Percentiles rank a stretch among this genome's conserved stretches.
These are phyloP conservation scores for Cyphellophora europaea DNA, from an alignment of 2,329 filamentous ascomycete genomes.

Conservation along the genomic window DNA sequence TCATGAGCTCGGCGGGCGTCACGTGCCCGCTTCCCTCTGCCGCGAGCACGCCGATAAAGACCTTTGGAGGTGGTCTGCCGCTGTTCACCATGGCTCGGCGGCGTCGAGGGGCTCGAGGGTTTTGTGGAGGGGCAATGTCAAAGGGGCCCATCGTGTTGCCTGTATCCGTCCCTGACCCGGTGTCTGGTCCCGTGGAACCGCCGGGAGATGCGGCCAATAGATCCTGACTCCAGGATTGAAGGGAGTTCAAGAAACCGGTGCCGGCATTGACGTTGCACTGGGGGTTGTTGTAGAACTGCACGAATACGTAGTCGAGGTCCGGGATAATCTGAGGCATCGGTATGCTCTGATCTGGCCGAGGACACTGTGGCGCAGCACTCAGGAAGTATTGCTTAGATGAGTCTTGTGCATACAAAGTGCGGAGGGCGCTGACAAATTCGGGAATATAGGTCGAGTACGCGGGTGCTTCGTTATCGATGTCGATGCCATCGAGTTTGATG, in stretches of 20 bases:
- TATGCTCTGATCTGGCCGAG: slow-evolving; percentile 31
- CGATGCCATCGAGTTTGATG: slow-evolving; percentile 41
- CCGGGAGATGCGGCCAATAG: slow-evolving; percentile 1
- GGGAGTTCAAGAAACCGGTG: slow-evolving; percentile 9
- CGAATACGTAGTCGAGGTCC: slow-evolving; percentile 13
- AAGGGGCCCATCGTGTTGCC: slow-evolving; percentile 1
- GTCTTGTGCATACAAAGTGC: slow-evolving; percentile 8
- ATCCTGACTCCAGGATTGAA: slow-evolving; percentile 11
- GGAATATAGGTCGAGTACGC: slow-evolving; percentile 4
- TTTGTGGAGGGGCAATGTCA: background rate
- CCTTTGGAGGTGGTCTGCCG: slow-evolving; percentile 9
- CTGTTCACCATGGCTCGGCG: slow-evolving; percentile 5
- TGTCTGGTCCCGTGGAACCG: background rate
- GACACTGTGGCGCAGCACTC: slow-evolving; percentile 45
- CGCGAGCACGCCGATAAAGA: slow-evolving; percentile 15
- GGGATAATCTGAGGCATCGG: slow-evolving; percentile 8
- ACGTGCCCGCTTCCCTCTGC: slow-evolving; percentile 8
- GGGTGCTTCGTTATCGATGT: slow-evolving; percentile 21
- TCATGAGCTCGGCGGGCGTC: slow-evolving; percentile 5
- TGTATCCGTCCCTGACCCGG: background rate
- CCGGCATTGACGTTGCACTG: slow-evolving; percentile 11
- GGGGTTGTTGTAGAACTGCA: slow-evolving; percentile 19
- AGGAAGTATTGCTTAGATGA: slow-evolving; percentile 36
- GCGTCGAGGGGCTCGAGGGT: background rate
- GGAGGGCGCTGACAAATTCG: slow-evolving; percentile 8